Evolutionary conservation across 2,329 filamentous ascomycete genomes (phyloP), one percentile per base, ranked within the genome.

Genomic region (Nemania serpens): DNA sequence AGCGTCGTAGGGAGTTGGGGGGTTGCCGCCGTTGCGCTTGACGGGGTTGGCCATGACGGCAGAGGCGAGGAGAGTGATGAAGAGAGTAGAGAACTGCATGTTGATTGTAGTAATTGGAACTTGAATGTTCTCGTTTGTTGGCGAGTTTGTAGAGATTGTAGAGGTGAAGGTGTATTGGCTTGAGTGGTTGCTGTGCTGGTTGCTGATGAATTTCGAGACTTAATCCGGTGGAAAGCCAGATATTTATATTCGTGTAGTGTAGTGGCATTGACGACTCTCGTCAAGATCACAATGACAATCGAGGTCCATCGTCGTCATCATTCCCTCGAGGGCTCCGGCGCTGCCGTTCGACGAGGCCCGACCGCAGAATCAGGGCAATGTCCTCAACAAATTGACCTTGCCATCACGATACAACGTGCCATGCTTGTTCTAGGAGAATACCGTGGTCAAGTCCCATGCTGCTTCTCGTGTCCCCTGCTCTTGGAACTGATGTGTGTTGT

Each of bases 1-100:
- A 43, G 80, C 73, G 9, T 68, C 52, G 57, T 80, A 81, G 5
- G 66, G 56, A 34, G 50, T 43, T 1, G 50, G 45, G 3, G 45
- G 45, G 45, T 18, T 36, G 52, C 12, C 2, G 20, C 53, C 63
- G 11, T 20, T 49, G 45, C 59, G 64, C 59, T 68, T 63, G 55
- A 39, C 36, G 1, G 70, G 70, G 61, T 18, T 65, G 58, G 69
- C 70, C 39, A 70, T 48, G 55, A 64, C 70, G 62, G 68, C 65
- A 42, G 69, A 59, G 37, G 69, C 69, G 48, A 71, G 55, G 68
- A 71, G 47, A 47, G 69, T 52, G 54, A 71, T 57, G 65, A 71
- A 49, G 52, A 69, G 25, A 55, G 68, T 65, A 37, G 68, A 57
- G 43, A 71, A 54, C 64, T 71, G 66, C 70, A 72, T 72, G 58